Percentiles rank a stretch among this genome's conserved stretches.
phyloP scores from a whole-genome alignment of 2,329 filamentous ascomycete genomes.

The Magnaporthiopsis poae region DNA sequence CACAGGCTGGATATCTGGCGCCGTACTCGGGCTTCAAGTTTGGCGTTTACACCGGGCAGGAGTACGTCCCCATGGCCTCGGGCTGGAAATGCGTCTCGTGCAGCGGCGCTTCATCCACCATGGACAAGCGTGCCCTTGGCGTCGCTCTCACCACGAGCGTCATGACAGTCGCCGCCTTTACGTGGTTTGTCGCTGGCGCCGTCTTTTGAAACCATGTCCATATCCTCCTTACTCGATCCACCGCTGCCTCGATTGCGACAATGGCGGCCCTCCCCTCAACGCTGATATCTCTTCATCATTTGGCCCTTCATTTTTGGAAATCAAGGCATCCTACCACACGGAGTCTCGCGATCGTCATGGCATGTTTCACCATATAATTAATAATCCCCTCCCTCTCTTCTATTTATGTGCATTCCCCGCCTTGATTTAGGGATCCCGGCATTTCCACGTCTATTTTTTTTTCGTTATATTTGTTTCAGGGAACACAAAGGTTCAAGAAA shows the following conservation, averaged over 20 bases:
- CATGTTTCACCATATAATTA: not conserved
- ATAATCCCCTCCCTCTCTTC: not conserved
- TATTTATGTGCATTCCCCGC: not conserved
- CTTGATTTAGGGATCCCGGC: not conserved
- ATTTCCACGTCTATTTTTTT: not conserved
- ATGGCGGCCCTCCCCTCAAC: not conserved
- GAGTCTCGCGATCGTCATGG: not conserved
- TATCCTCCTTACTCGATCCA: not conserved
- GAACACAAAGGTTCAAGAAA: not conserved
- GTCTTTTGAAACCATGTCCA: conserved; percentile 14
- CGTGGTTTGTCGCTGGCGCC: conserved; percentile 52
- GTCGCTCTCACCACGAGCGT: conserved; percentile 45
- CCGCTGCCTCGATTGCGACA: not conserved
- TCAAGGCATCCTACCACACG: not conserved
- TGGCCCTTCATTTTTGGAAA: not conserved
- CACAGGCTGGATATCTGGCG: conserved; percentile 46
- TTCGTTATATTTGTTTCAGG: not conserved
- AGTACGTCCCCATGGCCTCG: conserved; percentile 40
- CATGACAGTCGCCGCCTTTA: conserved; percentile 50
- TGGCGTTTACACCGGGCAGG: conserved; percentile 44
- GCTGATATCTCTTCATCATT: not conserved
- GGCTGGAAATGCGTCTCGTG: conserved; percentile 49
- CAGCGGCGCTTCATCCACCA: conserved; percentile 38
- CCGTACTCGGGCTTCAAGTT: conserved; percentile 41
- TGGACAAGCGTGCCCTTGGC: conserved; percentile 37